These are phyloP conservation scores for Simplicillium aogashimaense DNA, from an alignment of 2,329 filamentous ascomycete genomes.

Conservation along the genomic window DNA sequence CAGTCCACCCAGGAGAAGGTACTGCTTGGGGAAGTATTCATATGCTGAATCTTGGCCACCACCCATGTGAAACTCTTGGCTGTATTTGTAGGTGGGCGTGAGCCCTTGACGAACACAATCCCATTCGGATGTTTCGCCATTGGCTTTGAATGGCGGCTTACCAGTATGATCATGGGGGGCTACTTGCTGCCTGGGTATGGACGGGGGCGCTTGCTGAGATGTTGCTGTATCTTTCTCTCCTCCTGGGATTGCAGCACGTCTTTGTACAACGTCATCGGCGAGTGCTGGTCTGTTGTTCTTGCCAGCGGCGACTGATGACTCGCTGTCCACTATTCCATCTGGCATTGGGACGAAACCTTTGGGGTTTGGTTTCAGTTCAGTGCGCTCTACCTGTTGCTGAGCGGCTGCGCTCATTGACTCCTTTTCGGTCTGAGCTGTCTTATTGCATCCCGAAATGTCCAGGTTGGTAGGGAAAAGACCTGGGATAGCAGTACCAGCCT, in stretches of 20 bases:
- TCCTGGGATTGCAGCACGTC: background rate
- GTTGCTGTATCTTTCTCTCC: background rate
- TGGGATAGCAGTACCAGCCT: conserved; percentile 54
- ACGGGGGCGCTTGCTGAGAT: background rate
- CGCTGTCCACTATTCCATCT: conserved; percentile 12
- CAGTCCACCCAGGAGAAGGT: conserved; percentile 66
- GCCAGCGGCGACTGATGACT: background rate
- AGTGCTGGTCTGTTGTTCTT: background rate
- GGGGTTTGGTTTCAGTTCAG: conserved; percentile 7
- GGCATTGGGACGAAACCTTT: conserved; percentile 13
- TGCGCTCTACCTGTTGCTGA: conserved; percentile 23
- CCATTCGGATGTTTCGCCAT: conserved; percentile 23
- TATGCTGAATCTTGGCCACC: conserved; percentile 62
- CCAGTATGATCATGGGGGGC: background rate
- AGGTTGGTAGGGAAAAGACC: conserved; percentile 74
- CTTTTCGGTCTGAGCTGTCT: conserved; percentile 27
- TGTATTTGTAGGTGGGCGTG: conserved; percentile 30
- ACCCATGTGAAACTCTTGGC: conserved; percentile 48
- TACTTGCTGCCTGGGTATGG: background rate
- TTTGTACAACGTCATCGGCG: background rate
- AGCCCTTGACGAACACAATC: conserved; percentile 54
- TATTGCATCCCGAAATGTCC: conserved; percentile 72
- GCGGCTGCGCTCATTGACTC: conserved; percentile 22
- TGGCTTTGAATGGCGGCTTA: conserved; percentile 11
- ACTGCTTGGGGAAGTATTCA: conserved; percentile 59